A percentile compares a stretch with the other conserved stretches of the same genome.
Conservation (phyloP, 176 grass and related monocot species). For the Raddia distichophylla region DNA sequence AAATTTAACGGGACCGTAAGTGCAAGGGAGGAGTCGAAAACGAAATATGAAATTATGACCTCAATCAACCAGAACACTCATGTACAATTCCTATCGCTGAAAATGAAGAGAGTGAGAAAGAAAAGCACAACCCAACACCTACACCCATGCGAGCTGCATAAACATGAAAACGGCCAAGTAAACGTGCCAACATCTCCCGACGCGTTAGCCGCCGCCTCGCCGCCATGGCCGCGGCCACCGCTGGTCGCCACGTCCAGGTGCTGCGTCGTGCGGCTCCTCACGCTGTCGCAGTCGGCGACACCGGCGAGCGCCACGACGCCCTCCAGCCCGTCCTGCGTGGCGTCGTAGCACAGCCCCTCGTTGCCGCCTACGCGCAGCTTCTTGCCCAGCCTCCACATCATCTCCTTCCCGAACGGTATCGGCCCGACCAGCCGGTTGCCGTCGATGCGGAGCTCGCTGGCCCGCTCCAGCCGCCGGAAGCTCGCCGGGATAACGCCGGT, state of each 20-base stretch:
- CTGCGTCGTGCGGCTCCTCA: constrained; percentile 48
- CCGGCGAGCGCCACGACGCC: constrained; percentile 67
- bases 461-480: constrained; percentile 60
- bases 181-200: not conserved
- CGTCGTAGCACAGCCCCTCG: constrained; percentile 73
- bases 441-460: constrained; percentile 74
- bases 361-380: constrained; percentile 80
- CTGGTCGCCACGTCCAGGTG: constrained; percentile 35
- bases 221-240: not conserved
- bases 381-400: constrained; percentile 85
- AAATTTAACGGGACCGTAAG: too few relatives aligned
- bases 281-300: constrained; percentile 66
- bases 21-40: too few relatives aligned
- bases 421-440: constrained; percentile 73
- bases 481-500: constrained; percentile 82
- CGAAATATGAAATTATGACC: too few relatives aligned
- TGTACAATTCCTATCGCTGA: constrained; percentile 13
- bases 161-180: constrained; percentile 13
- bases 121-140: not conserved
- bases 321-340: constrained; percentile 63
- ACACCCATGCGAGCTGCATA: constrained; percentile 40
- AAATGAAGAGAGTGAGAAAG: not conserved
- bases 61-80: not conserved
- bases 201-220: not conserved
- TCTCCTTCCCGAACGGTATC: constrained; percentile 80